Percentiles rank a stretch among this genome's conserved stretches.
These are phyloP conservation scores for Parathielavia appendiculata DNA, from an alignment of 495 filamentous ascomycete species.

Conservation along the genomic window DNA sequence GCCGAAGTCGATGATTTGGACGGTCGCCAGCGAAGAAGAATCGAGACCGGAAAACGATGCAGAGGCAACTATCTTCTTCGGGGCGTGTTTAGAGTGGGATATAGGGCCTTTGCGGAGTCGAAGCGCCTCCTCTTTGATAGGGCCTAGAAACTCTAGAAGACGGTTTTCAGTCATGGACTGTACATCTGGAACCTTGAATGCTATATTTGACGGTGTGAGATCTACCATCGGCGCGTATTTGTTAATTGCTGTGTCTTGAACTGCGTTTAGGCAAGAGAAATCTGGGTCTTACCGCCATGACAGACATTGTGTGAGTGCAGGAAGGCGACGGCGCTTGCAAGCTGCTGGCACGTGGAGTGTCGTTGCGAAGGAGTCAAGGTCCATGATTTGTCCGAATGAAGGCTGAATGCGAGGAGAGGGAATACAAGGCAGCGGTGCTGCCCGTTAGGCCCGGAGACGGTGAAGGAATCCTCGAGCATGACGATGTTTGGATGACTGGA, in stretches of 20 bases:
- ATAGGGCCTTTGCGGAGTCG: conserved; percentile 7
- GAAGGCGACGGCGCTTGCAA: conserved; percentile 9
- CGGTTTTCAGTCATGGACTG: neutral
- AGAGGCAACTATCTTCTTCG: neutral
- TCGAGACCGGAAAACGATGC: conserved; percentile 6
- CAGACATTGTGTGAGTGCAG: conserved; percentile 9
- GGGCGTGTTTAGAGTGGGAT: conserved; percentile 6
- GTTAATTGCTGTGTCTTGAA: neutral
- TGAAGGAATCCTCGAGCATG: conserved; percentile 10
- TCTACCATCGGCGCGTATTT: neutral
- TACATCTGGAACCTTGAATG: neutral
- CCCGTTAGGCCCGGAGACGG: conserved; percentile 8
- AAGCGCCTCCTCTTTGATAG: neutral
- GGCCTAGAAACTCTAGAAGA: conserved; percentile 4
- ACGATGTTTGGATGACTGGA: conserved; percentile 6
- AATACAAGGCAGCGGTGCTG: conserved; percentile 4
- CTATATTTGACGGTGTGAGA: conserved; percentile 4
- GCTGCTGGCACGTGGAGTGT: neutral
- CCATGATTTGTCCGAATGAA: neutral
- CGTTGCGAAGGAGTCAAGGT: conserved; percentile 5
- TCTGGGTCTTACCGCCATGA: conserved; percentile 1
- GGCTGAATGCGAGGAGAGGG: neutral
- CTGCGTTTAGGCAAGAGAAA: no score
- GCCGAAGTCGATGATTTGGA: conserved; percentile 9
- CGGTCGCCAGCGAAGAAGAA: neutral